phyloP scores from a whole-genome alignment of 768 basidiomycete genomes.

The Polyporus arcularius region DNA sequence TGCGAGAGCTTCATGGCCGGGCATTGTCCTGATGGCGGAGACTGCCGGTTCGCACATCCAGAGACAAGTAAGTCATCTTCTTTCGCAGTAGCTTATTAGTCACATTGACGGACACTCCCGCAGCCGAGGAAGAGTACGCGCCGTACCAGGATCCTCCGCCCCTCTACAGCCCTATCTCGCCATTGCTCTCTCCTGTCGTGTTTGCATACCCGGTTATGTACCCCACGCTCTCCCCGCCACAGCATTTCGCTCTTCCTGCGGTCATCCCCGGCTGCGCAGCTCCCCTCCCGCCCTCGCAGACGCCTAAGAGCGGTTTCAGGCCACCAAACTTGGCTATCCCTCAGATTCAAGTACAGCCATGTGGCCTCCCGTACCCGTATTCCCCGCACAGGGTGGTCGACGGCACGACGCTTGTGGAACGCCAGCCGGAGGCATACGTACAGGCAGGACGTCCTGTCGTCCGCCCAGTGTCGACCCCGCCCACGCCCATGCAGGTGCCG shows the following conservation, averaged over 20 bases:
- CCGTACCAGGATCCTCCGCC: slow-evolving; percentile 2
- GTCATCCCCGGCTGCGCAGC: neutral
- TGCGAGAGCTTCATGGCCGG: slow-evolving; percentile 30
- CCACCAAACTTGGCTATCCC: neutral
- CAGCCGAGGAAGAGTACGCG: slow-evolving; percentile 6
- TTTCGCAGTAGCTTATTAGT: too few relatives aligned
- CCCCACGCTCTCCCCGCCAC: slow-evolving; percentile 6
- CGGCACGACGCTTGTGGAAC: slow-evolving; percentile 23
- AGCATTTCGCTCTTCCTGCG: slow-evolving; percentile 8
- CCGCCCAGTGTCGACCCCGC: slow-evolving; percentile 29
- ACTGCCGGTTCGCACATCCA: slow-evolving; percentile 31
- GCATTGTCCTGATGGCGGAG: slow-evolving; percentile 26
- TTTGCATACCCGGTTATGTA: slow-evolving; percentile 10
- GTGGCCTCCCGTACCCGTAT: neutral
- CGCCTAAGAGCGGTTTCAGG: neutral
- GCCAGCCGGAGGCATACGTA: neutral
- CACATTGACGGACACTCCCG: neutral
- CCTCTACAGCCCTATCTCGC: slow-evolving; percentile 7
- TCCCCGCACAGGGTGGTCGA: slow-evolving; percentile 20
- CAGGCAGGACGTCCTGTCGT: slow-evolving; percentile 11
- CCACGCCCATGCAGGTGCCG: slow-evolving; percentile 12
- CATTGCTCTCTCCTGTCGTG: slow-evolving; percentile 9
- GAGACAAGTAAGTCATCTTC: slow-evolving; percentile 10
- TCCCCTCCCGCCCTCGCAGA: neutral
- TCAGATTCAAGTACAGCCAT: neutral